Conservation (phyloP, 495 filamentous ascomycete genomes). For the Podospora conica region DNA sequence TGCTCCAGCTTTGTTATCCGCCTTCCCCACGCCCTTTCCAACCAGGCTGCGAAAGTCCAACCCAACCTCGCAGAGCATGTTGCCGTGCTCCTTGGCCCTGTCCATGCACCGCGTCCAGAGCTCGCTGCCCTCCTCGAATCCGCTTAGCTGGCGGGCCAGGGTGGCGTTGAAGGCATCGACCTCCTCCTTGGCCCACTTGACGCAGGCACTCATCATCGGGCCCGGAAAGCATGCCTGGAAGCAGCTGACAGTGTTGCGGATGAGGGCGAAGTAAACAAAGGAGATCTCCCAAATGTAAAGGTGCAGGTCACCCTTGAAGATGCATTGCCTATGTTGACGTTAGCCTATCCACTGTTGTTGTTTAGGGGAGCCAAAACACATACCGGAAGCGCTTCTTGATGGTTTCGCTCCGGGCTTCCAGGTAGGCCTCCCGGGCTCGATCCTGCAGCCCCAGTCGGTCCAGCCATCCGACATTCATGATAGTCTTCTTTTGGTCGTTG, state of each 20-base stretch:
- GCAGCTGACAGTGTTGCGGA: constrained; percentile 80
- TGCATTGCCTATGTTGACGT: constrained; percentile 61
- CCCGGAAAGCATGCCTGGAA: constrained; percentile 87
- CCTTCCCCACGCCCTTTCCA: constrained; percentile 29
- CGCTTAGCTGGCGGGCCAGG: constrained; percentile 73
- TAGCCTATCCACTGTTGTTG: constrained; percentile 24
- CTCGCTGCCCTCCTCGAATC: constrained; percentile 60
- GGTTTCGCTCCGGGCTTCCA: constrained; percentile 66
- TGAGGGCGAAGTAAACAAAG: constrained; percentile 90
- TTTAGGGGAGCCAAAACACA: constrained; percentile 17
- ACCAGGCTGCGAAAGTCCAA: constrained; percentile 81
- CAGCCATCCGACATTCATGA: constrained; percentile 71
- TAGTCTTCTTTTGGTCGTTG: constrained; percentile 64
- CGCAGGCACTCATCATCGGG: constrained; percentile 80
- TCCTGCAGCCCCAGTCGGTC: constrained; percentile 83
- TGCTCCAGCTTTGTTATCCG: constrained; percentile 8
- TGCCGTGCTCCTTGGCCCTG: constrained; percentile 71
- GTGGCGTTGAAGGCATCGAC: constrained; percentile 83
- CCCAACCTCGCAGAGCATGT: constrained; percentile 75
- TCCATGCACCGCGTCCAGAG: constrained; percentile 81
- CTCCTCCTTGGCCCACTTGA: constrained; percentile 93
- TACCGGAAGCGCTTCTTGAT: constrained; percentile 79
- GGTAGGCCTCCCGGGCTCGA: constrained; percentile 77
- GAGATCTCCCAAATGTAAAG: constrained; percentile 95
- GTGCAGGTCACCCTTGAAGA: constrained; percentile 87